phyloP scores from a whole-genome alignment of 2,329 filamentous ascomycete species.

The Diaporthe nobilis region DNA sequence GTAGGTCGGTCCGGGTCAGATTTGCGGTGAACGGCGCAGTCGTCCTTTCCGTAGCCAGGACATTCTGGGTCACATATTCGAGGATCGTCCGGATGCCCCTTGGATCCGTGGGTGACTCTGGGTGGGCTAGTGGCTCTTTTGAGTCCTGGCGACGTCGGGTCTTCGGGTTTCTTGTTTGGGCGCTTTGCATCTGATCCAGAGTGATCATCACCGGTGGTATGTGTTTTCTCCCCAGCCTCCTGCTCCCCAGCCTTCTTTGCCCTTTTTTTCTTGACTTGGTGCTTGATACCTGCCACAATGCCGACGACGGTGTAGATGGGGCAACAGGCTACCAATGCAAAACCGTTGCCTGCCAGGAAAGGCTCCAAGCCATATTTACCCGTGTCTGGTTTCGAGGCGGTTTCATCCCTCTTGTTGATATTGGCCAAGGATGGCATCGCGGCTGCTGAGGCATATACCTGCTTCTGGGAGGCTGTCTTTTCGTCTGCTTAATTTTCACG shows the following conservation, averaged over 20 bases:
- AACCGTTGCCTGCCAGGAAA: background rate
- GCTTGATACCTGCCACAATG: background rate
- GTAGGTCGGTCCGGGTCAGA: background rate
- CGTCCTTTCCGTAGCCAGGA: background rate
- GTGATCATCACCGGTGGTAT: background rate
- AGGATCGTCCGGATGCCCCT: background rate
- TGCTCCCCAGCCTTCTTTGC: background rate
- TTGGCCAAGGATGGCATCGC: background rate
- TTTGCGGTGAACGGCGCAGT: background rate
- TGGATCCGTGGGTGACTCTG: background rate
- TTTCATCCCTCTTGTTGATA: slow-evolving; percentile 10
- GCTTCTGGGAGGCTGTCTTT: background rate
- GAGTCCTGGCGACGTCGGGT: background rate
- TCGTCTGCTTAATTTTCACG: too few species aligned
- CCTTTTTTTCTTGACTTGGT: slow-evolving; percentile 8
- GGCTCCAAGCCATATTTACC: slow-evolving; percentile 16
- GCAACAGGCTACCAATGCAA: slow-evolving; percentile 3
- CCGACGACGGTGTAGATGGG: slow-evolving; percentile 5
- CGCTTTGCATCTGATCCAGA: too few species aligned
- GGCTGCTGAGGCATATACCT: background rate
- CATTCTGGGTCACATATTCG: background rate
- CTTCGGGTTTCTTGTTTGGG: background rate
- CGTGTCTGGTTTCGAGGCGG: slow-evolving; percentile 19
- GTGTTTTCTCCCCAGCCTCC: background rate
- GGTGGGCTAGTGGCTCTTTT: background rate